Evolutionary conservation across 768 basidiomycete species (phyloP), one percentile per base, ranked within the genome.

Genomic region (Lentinula raphanica): DNA sequence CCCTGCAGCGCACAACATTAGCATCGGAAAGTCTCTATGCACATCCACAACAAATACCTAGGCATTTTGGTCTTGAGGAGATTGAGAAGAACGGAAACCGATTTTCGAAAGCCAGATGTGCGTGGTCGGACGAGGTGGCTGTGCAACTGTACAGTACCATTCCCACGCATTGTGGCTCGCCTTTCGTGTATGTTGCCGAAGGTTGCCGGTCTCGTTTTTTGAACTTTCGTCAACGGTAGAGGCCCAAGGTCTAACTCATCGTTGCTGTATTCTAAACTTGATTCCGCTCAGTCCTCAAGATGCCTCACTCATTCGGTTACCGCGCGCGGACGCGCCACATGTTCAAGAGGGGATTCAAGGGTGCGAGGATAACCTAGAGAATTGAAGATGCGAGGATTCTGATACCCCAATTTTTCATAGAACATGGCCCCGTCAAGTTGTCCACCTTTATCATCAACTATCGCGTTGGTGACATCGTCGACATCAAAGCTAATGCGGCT

Each of bases 271-370:
- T 46, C 60, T 60, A 63, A 57, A 59, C 31, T n/a, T 58, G 58
- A 62, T 57, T 60, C 12, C 55, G 63, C 40, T 60, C 67, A 87
- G 80, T 64, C 79, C 72, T 82, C 85, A 86, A 87, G 74, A 98
- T 99, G 96, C 96, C 96, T 81, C 94, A 98, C 92, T 98, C 96
- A 58, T 99, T 88, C 85, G 96, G 96, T 92, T 92, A 95, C 83
- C 89, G 96, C 74, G 96, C 96, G 90, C 94, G 96, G 68, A 98
- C 96, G 88, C 94, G 96, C 87, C 81, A 95, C 80, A 97, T 98
- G 95, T 98, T 99, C 91, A 94, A 92, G 86, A 83, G 91, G 80
- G 90, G 87, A 70, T 98, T 98, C 89, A 96, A 96, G 85, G 86
- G 94, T 95, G 75, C 68, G 82, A 72, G 21, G 27, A 23, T 19